phyloP scores from a whole-genome alignment of 257 asterid genomes.

The Ocimum tenuiflorum region DNA sequence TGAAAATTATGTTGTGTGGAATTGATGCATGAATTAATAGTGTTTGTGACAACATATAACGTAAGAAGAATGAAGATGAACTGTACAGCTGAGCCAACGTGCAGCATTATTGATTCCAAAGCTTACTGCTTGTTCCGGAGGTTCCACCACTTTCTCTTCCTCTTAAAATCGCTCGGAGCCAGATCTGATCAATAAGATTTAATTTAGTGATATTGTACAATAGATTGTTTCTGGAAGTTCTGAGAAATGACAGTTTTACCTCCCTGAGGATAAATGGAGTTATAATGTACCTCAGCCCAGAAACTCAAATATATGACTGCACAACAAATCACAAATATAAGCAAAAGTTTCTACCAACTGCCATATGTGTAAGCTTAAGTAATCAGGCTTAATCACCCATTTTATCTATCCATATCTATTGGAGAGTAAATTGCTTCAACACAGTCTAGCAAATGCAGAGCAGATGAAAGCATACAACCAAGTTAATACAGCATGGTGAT shows the following conservation, averaged over 20 bases:
- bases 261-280: constrained; percentile 90
- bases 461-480: too few species aligned
- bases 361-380: too few species aligned
- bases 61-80: constrained; percentile 8
- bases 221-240: too few species aligned
- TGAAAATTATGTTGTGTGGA: background rate
- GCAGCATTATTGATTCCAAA: constrained; percentile 41
- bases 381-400: too few species aligned
- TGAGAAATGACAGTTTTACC: constrained; percentile 35
- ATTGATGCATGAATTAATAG: constrained; percentile 5
- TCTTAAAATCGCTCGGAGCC: constrained; percentile 53
- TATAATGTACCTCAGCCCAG: constrained; percentile 99
- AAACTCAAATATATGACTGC: constrained; percentile 84
- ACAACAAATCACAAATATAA: constrained; percentile 1
- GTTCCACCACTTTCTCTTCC: constrained; percentile 91
- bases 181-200: constrained; percentile 41
- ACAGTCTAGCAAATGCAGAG: too few species aligned
- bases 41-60: background rate
- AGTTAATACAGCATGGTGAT: background rate
- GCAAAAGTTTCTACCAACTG: background rate
- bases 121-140: too few species aligned
- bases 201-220: too few species aligned
- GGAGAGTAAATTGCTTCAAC: too few species aligned
- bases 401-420: too few species aligned
- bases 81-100: constrained; percentile 16